Evolutionary conservation across 306 rosid genomes (phyloP), one percentile per base, ranked within the genome.

Genomic region (Ziziphus jujuba): DNA sequence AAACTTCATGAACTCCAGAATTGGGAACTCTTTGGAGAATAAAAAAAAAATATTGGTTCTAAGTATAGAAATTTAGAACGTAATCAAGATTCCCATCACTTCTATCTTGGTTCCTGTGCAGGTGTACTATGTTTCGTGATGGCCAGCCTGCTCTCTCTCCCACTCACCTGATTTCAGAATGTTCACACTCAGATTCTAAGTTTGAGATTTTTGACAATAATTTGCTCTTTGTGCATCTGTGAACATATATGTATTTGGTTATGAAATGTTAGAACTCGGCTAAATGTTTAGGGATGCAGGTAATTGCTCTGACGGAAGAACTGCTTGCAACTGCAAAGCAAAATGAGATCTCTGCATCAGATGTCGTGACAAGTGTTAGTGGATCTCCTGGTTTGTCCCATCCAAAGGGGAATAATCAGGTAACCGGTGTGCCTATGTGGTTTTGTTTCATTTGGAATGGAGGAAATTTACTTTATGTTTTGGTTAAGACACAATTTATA

Each of bases 41-140:
- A 47, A 60, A 45, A 16, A 21, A 45, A 44, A 52, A 80, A 56
- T 61, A 31, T 64, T 75, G 75, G 75, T 78, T 82, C 79, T 66
- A 56, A n/a, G 65, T 75, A 43, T 73, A 65, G 57, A 75, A 56
- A 40, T 50, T 65, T 72, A 67, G 65, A 80, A 54, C 78, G 67
- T 81, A 70, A 50, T 84, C 79, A 79, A 83, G 90, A 78, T 80
- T 80, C 96, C 40, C 85, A 91, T 87, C 74, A 87, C 88, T 75
- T 85, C 77, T 88, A 81, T 91, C 88, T 86, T 88, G 89, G 72
- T 93, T 92, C 80, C 78, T 87, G 66, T 90, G 99, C 99, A 90
- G 99, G 97, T 88, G 74, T 84, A 90, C 91, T 82, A 66, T 82
- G 72, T 80, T 72, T 83, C 81, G 62, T 80, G 91, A 79, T 90